Evolutionary conservation across 345 rosid species (phyloP).

Genomic region (Citrus unshiu): DNA sequence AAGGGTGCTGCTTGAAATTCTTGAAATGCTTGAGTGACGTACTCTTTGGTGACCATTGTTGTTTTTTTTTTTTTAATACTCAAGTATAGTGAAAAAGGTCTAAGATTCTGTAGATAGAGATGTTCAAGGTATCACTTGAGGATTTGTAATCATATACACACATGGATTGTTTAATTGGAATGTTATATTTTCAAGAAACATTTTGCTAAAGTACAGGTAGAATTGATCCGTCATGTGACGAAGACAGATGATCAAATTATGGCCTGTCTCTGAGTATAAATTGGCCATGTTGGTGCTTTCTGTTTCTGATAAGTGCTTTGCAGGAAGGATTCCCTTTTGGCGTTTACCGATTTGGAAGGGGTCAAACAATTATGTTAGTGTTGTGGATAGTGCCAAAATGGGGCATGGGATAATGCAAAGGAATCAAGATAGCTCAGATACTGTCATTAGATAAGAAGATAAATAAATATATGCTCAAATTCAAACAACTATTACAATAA

Average conservation of each 20-base stretch:
- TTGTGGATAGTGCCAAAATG: background rate
- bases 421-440: background rate
- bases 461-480: no score
- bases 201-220: background rate
- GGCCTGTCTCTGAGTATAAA: background rate
- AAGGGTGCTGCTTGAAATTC: slow-evolving; percentile 23
- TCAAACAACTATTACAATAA: no score
- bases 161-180: background rate
- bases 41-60: slow-evolving; percentile 7
- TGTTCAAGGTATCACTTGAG: no score
- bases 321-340: background rate
- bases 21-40: slow-evolving; percentile 3
- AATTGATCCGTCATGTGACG: background rate
- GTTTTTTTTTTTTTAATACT: no score
- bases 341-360: background rate
- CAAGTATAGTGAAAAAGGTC: background rate
- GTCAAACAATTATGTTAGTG: no score
- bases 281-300: background rate
- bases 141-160: no score
- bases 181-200: background rate
- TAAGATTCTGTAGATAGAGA: background rate
- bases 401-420: background rate
- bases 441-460: background rate
- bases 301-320: background rate
- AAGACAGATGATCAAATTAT: background rate